phyloP scores from a whole-genome alignment of 768 basidiomycete species.

The Phanerodontia chrysosporium region DNA sequence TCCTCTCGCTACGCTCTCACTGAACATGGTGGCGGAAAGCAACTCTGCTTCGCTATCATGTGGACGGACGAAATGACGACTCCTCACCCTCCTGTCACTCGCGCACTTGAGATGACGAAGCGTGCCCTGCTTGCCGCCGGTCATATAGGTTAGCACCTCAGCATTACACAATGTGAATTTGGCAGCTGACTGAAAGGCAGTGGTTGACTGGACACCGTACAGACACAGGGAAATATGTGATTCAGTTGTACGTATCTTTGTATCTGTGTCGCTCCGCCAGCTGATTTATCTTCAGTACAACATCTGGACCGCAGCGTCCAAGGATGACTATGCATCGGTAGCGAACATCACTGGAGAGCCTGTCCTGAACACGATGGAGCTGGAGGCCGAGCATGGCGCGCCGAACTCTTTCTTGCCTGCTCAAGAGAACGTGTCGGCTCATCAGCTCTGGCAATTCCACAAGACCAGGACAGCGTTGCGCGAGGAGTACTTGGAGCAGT shows the following conservation, averaged over 20 bases:
- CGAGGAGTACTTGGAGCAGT: conserved; percentile 55
- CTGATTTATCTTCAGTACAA: conserved; percentile 9
- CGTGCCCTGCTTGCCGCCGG: conserved; percentile 56
- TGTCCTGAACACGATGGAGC: conserved; percentile 20
- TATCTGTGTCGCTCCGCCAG: neutral
- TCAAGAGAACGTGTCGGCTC: conserved; percentile 39
- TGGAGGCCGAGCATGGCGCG: conserved; percentile 4
- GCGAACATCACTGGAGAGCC: conserved; percentile 22
- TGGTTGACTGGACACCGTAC: conserved; percentile 64
- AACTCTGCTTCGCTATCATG: conserved; percentile 52
- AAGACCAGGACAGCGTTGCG: conserved; percentile 46
- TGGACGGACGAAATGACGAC: conserved; percentile 56
- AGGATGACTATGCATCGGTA: conserved; percentile 15
- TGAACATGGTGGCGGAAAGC: conserved; percentile 41
- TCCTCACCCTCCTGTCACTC: conserved; percentile 61
- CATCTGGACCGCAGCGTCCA: conserved; percentile 22
- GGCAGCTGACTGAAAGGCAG: conserved; percentile 30
- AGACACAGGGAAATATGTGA: conserved; percentile 45
- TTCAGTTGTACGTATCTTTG: conserved; percentile 32
- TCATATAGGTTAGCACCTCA: conserved; percentile 48
- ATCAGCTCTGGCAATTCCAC: conserved; percentile 66
- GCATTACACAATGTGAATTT: conserved; percentile 2
- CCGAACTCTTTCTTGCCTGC: conserved; percentile 25
- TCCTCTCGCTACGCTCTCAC: conserved; percentile 41
- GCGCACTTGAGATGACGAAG: conserved; percentile 57